Evolutionary conservation across 371 early-diverging fungal species (phyloP), one percentile per base, ranked within the genome.

Genomic region (Entomophthora muscae): DNA sequence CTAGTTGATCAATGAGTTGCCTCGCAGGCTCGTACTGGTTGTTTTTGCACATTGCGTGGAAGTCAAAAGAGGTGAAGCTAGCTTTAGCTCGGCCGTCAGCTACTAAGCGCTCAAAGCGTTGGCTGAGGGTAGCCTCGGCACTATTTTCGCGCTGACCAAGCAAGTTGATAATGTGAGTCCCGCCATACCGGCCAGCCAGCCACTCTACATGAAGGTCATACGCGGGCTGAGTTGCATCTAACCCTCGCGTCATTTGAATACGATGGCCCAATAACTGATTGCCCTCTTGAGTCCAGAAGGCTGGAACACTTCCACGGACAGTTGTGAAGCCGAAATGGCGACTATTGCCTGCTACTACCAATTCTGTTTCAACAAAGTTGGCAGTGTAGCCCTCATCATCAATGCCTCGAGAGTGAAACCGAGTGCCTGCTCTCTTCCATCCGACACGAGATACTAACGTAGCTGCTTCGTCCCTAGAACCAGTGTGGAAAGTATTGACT

Each of bases 311-410:
- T 59, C 99, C 99, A 57, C 99, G 80, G 13, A 92, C 72, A 70
- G 91, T 89, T 2, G 89, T 76, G 69, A 84, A 89, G 57, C 86
- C 82, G 63, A 80, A 81, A 31, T 77, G 76, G 52, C 72, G 69
- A 12, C 76, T 71, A 12, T 76, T 71, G n/a, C 77, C 80, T 64
- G 80, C 76, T 13, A 93, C 65, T 52, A 89, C 72, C n/a, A 79
- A 78, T 70, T 90, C 91, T 0, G 86, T 85, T 82, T 99, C 99
- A 1, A 98, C 98, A 74, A 90, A 95, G 73, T 99, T 99, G 21
- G 98, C 93, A 5, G 92, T 94, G 72, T 94, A 79, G 24, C 99
- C 99, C 66, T 87, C 84, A 66, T 95, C 94, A 69, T 99, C 93
- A 27, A 96, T 83, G 5, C 99, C 99, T 61, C 99, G 82, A 0